phyloP scores from a whole-genome alignment of 805 yeast species.

The Pichia nanzhaoensis region DNA sequence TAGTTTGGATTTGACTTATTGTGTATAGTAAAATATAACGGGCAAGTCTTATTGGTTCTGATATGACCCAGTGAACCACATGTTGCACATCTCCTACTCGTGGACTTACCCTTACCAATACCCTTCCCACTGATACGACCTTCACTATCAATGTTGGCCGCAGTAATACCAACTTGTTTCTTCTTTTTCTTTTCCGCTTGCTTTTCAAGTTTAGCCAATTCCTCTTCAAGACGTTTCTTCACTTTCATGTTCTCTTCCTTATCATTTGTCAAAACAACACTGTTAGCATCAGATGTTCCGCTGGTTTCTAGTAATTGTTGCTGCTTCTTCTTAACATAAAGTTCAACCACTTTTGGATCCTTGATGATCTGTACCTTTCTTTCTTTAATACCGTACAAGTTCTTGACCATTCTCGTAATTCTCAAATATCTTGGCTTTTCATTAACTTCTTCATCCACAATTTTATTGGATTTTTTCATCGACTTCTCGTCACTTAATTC shows the following conservation, averaged over 20 bases:
- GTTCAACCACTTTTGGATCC: constrained; percentile 82
- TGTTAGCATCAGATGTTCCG: constrained; percentile 56
- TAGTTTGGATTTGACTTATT: constrained; percentile 32
- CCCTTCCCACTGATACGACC: constrained; percentile 54
- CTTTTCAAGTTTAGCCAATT: constrained; percentile 74
- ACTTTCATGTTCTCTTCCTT: constrained; percentile 75
- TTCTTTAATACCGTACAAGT: constrained; percentile 79
- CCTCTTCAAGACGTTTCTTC: constrained; percentile 71
- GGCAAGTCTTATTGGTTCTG: constrained; percentile 86
- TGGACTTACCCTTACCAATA: constrained; percentile 64
- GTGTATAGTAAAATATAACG: constrained; percentile 56
- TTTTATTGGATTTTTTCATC: constrained; percentile 31
- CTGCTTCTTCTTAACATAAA: constrained; percentile 59
- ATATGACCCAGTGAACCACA: constrained; percentile 97
- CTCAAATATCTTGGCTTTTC: constrained; percentile 35
- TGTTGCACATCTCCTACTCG: constrained; percentile 80
- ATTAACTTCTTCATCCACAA: constrained; percentile 27
- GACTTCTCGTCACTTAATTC: constrained; percentile 29
- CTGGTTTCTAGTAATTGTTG: constrained; percentile 35
- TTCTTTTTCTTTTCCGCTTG: constrained; percentile 49
- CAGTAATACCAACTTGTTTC: constrained; percentile 26
- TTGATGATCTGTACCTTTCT: constrained; percentile 69
- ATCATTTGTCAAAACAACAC: constrained; percentile 67
- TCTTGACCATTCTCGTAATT: constrained; percentile 75
- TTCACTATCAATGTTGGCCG: constrained; percentile 31